Conservation (phyloP, 2,329 filamentous ascomycete species). For the Pseudogymnoascus destructans region DNA sequence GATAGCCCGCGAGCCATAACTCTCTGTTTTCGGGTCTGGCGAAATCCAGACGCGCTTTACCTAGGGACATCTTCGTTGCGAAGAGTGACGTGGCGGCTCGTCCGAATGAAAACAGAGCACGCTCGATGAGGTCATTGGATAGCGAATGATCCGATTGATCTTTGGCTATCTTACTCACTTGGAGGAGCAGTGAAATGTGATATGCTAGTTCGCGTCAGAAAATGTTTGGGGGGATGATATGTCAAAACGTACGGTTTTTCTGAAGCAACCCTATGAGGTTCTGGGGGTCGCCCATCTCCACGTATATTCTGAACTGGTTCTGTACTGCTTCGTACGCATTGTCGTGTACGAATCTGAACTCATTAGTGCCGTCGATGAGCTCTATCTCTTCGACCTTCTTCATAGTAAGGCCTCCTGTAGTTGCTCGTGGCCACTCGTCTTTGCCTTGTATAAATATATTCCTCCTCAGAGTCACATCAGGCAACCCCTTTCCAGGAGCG, state of each 20-base stretch:
- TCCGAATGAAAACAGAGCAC: constrained; percentile 88
- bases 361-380: constrained; percentile 42
- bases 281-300: constrained; percentile 76
- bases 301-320: constrained; percentile 59
- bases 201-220: constrained; percentile 43
- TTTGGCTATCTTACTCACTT: constrained; percentile 84
- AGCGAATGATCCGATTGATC: constrained; percentile 81
- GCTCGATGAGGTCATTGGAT: constrained; percentile 75
- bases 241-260: constrained; percentile 39
- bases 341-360: constrained; percentile 71
- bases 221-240: background rate
- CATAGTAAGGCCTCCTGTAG: constrained; percentile 77
- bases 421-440: constrained; percentile 55
- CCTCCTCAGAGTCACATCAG: constrained; percentile 43
- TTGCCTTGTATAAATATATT: constrained; percentile 60
- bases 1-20: constrained; percentile 79
- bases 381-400: constrained; percentile 38
- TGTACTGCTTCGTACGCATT: constrained; percentile 62
- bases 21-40: constrained; percentile 75
- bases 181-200: constrained; percentile 84
- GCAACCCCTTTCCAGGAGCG: constrained; percentile 40
- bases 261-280: constrained; percentile 64
- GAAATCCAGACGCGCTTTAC: constrained; percentile 72
- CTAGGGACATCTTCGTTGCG: constrained; percentile 58
- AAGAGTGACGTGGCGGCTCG: constrained; percentile 77